Evolutionary conservation across 2,329 filamentous ascomycete genomes (phyloP).

Genomic region (Stagonosporopsis rhizophila): DNA sequence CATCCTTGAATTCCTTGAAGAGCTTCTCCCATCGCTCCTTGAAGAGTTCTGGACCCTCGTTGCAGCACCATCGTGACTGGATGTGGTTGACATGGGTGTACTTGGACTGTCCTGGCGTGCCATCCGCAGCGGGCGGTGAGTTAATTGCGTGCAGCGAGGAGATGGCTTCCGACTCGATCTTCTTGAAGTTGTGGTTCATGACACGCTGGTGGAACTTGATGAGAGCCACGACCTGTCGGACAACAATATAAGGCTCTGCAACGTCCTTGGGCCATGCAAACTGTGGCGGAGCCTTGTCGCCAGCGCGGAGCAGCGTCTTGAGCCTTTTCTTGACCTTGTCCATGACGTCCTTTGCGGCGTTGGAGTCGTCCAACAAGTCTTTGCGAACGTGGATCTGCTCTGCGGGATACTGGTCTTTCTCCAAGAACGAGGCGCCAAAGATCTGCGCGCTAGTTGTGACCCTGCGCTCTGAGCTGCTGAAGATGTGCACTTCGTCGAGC

Average conservation of each 20-base stretch:
- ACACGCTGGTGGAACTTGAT: constrained; percentile 98
- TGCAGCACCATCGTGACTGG: constrained; percentile 93
- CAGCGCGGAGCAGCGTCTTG: constrained; percentile 88
- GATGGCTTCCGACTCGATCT: constrained; percentile 71
- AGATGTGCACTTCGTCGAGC: constrained; percentile 90
- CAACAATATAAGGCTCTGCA: constrained; percentile 91
- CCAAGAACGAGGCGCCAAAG: constrained; percentile 87
- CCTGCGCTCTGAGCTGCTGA: constrained; percentile 92
- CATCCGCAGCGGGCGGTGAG: constrained; percentile 32
- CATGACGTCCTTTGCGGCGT: constrained; percentile 98
- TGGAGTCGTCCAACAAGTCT: constrained; percentile 94
- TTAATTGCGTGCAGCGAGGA: constrained; percentile 62
- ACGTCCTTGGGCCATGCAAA: constrained; percentile 98
- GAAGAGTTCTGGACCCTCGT: constrained; percentile 93
- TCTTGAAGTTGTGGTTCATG: constrained; percentile 92
- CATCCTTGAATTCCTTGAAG: constrained; percentile 94
- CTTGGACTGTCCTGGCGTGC: constrained; percentile 51
- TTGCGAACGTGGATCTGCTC: constrained; percentile 92
- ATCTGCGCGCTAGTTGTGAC: constrained; percentile 97
- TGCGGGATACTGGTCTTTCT: constrained; percentile 81
- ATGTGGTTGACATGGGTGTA: constrained; percentile 59
- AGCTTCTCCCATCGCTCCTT: constrained; percentile 98
- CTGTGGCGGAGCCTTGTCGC: constrained; percentile 90
- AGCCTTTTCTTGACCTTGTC: constrained; percentile 99
- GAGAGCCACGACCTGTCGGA: constrained; percentile 87